phyloP scores from a whole-genome alignment of 306 rosid genomes.

The Comarum palustre region DNA sequence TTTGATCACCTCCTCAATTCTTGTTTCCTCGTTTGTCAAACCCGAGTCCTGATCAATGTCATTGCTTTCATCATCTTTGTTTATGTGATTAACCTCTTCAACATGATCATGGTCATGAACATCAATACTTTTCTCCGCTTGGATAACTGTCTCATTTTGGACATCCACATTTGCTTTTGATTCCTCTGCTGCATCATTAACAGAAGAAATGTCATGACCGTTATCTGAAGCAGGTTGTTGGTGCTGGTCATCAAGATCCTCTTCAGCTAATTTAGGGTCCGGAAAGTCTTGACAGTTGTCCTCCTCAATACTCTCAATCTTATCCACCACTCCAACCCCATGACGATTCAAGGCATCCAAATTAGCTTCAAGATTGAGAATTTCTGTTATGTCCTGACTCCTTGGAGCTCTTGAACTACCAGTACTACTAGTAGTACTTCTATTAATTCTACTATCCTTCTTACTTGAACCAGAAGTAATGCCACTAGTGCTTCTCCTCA shows the following conservation, averaged over 20 bases:
- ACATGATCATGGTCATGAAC: background rate
- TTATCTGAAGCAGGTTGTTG: background rate
- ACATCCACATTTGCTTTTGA: background rate
- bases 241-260: background rate
- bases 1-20: slow-evolving; percentile 16
- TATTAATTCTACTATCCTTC: slow-evolving; percentile 26
- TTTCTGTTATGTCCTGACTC: background rate
- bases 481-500: slow-evolving; percentile 26
- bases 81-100: slow-evolving; percentile 1
- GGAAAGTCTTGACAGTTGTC: slow-evolving; percentile 4
- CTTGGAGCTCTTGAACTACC: slow-evolving; percentile 16
- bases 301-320: slow-evolving; percentile 10
- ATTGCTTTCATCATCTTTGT: slow-evolving; percentile 26
- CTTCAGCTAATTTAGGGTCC: slow-evolving; percentile 20
- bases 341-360: slow-evolving; percentile 23
- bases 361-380: slow-evolving; percentile 15
- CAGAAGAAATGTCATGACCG: background rate
- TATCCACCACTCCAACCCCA: slow-evolving; percentile 12
- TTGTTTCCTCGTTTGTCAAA: slow-evolving; percentile 18
- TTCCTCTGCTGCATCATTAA: background rate
- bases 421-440: background rate
- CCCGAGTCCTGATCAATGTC: slow-evolving; percentile 9
- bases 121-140: background rate
- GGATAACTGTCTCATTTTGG: background rate
- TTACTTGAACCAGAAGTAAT: slow-evolving; percentile 13